Conservation (phyloP, 345 rosid species). For the Lumnitzera racemosa region DNA sequence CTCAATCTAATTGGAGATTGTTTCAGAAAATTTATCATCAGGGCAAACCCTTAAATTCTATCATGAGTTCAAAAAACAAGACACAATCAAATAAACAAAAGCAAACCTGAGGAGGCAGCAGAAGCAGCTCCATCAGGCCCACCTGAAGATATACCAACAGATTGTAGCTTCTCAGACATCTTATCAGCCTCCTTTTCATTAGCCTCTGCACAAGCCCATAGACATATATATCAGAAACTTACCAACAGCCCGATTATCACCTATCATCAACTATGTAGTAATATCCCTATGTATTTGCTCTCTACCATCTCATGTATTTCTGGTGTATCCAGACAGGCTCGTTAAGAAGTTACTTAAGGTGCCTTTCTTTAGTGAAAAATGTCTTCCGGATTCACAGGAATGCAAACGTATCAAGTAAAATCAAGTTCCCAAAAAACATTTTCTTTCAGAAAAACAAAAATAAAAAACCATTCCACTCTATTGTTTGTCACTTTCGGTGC, state of each 20-base stretch:
- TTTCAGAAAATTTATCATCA: background rate
- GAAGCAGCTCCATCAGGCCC: conserved; percentile 44
- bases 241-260: background rate
- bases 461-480: too few species aligned
- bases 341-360: too few species aligned
- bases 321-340: too few species aligned
- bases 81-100: background rate
- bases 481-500: too few species aligned
- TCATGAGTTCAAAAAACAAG: background rate
- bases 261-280: too few species aligned
- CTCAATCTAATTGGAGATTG: background rate
- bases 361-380: too few species aligned
- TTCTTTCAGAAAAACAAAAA: too few species aligned
- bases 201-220: conserved; percentile 34
- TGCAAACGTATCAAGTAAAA: too few species aligned
- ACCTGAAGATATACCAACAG: conserved; percentile 52
- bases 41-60: background rate
- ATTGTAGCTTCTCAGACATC: conserved; percentile 63
- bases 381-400: too few species aligned
- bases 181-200: conserved; percentile 53
- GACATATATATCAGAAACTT: background rate
- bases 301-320: too few species aligned
- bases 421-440: too few species aligned
- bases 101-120: conserved; percentile 26
- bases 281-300: too few species aligned